Conservation (phyloP, 441 rosid genomes). For the Pelargonium fulgidum region DNA sequence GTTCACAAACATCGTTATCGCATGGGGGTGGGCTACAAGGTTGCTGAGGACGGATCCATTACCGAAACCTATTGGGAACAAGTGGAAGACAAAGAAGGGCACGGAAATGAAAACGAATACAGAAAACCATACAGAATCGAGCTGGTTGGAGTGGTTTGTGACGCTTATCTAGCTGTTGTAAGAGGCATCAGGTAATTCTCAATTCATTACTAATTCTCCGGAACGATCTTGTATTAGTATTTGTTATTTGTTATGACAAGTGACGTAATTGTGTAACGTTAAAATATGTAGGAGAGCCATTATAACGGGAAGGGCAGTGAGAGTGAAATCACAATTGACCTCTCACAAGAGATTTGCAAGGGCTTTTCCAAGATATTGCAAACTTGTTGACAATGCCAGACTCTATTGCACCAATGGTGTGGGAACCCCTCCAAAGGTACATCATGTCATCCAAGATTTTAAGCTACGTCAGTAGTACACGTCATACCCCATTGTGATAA, state of each 20-base stretch:
- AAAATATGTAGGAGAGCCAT: constrained; percentile 59
- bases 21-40: constrained; percentile 73
- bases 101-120: constrained; percentile 20
- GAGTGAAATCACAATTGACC: constrained; percentile 60
- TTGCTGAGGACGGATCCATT: constrained; percentile 47
- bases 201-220: too few species aligned
- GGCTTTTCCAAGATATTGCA: constrained; percentile 58
- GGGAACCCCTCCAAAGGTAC: constrained; percentile 60
- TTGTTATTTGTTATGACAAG: too few species aligned
- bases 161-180: constrained; percentile 71
- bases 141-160: constrained; percentile 79
- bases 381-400: constrained; percentile 64
- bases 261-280: not conserved
- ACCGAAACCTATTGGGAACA: constrained; percentile 69
- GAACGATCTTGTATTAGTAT: too few species aligned
- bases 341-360: constrained; percentile 77
- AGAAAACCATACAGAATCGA: constrained; percentile 72
- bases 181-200: constrained; percentile 66
- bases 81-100: constrained; percentile 24
- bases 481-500: too few species aligned
- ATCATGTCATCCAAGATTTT: too few species aligned
- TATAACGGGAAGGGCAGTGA: constrained; percentile 58
- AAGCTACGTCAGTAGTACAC: too few species aligned
- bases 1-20: constrained; percentile 57
- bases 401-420: constrained; percentile 62